Evolutionary conservation across 129 eudicot species (phyloP).

Genomic region (Lactuca sativa): DNA sequence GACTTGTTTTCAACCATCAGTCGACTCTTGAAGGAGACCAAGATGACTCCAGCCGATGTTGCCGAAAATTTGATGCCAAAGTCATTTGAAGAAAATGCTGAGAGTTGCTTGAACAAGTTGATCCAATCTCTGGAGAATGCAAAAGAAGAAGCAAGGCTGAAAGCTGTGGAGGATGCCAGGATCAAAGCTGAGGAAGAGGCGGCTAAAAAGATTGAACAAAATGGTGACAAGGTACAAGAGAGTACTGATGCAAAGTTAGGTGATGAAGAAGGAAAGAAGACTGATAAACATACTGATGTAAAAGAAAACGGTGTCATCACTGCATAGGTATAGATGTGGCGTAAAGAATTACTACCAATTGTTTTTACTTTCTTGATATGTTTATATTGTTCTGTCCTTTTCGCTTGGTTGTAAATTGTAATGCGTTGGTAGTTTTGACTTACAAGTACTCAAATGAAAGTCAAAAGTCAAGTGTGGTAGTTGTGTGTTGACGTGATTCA

Average conservation of each 20-base stretch:
- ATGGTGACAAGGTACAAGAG: constrained; percentile 18
- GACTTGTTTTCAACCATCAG: constrained; percentile 26
- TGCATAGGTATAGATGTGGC: neutral
- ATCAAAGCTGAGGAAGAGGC: constrained; percentile 29
- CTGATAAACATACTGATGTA: neutral
- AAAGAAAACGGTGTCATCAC: constrained; percentile 13
- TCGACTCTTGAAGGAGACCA: constrained; percentile 24
- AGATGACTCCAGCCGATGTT: constrained; percentile 64
- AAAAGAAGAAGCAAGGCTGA: constrained; percentile 45
- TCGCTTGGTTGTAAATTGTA: neutral
- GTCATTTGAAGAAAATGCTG: constrained; percentile 44
- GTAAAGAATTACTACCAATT: neutral
- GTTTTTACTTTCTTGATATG: neutral
- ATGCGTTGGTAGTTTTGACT: neutral
- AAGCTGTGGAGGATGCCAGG: constrained; percentile 42
- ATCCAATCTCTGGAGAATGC: constrained; percentile 43
- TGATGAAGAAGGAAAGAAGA: neutral
- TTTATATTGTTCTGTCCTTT: neutral
- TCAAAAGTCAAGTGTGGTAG: constrained; percentile 4
- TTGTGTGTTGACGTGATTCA: neutral
- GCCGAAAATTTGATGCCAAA: constrained; percentile 69
- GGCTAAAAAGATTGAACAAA: neutral
- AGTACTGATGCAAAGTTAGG: constrained; percentile 7
- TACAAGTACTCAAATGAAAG: constrained; percentile 1
- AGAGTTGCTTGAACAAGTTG: constrained; percentile 40